Base-by-base conservation (phyloP, 192 early-diverging fungal genomes). In the Thoreauomyces humboldtii region DNA sequence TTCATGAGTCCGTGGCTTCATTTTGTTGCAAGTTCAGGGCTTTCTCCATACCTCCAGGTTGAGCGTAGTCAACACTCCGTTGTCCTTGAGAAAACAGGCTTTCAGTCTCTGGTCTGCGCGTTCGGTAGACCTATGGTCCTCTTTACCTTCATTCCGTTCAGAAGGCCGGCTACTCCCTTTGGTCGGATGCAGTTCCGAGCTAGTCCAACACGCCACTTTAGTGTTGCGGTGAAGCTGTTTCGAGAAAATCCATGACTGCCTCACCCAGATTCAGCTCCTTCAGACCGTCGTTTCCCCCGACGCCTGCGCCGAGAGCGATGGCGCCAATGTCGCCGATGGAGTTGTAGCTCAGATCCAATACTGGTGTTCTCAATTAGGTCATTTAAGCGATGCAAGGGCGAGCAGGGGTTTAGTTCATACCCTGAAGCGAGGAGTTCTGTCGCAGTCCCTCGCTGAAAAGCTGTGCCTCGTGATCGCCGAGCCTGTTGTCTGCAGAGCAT, bases 291-390 rank as follows among this genome's bases (percentile, higher is more conserved):
- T 83, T 83, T 14, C 56, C 44, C 1, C 37, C 42, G 2, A 83
- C 19, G 1, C 73, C 81, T 9, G 62, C 41, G 22, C 81, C 81
- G 46, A 83, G 62, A 2, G 76, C 76, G 48, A 76, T 73, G 0
- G 76, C 78, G 27, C 81, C 81, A 22, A 83, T 41, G 46, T 78
- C 75, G 4, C 81, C 81, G 46, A 83, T 78, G 12, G 64, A 15
- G 47, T 83, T 83, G 55, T 78, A 41, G 50, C 77, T 79, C n/a
- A 83, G 41, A 47, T 83, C 76, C 2, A 83, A 53, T 0, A 69
- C 81, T 74, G 52, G 2, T 19, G 35, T 12, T 50, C 47, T 9
- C 47, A 12, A 9, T 9, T 50, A 24, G 22, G 22, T 9, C 12
- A 24, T 7, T 50, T 9, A 7, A 24, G 28, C 14, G 11, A 58